Conservation (phyloP, 129 eudicot species). For the Oenanthe sinensis region DNA sequence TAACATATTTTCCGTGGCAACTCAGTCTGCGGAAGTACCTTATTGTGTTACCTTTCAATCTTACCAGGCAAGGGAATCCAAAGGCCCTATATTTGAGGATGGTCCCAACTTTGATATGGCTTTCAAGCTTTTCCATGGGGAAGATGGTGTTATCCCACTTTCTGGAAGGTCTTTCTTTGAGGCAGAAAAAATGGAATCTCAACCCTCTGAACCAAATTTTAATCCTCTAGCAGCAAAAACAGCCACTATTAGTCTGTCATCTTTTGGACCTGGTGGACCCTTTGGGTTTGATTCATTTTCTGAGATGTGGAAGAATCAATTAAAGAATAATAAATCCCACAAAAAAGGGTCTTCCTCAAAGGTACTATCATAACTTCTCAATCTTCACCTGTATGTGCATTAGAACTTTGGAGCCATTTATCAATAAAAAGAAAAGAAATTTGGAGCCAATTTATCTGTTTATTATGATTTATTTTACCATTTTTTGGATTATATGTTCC, state of each 20-base stretch:
- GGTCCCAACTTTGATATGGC: slow-evolving; percentile 65
- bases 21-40: background rate
- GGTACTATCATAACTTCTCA: slow-evolving; percentile 12
- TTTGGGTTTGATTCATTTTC: slow-evolving; percentile 55
- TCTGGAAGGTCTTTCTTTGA: slow-evolving; percentile 24
- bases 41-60: slow-evolving; percentile 3
- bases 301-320: slow-evolving; percentile 35
- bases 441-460: background rate
- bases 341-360: slow-evolving; percentile 26
- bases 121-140: slow-evolving; percentile 68
- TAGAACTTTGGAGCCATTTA: background rate
- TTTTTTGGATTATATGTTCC: background rate
- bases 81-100: slow-evolving; percentile 89
- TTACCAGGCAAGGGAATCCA: slow-evolving; percentile 49
- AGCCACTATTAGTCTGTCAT: slow-evolving; percentile 62
- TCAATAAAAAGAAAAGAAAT: no score
- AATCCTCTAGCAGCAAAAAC: slow-evolving; percentile 67
- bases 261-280: slow-evolving; percentile 83
- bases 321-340: slow-evolving; percentile 37
- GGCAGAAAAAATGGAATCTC: slow-evolving; percentile 16
- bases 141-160: slow-evolving; percentile 74
- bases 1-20: background rate
- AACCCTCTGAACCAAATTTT: slow-evolving; percentile 29
- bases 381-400: background rate
- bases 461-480: background rate